Conservation (phyloP, 2,329 filamentous ascomycete species). For the Pyrenophora graminea region DNA sequence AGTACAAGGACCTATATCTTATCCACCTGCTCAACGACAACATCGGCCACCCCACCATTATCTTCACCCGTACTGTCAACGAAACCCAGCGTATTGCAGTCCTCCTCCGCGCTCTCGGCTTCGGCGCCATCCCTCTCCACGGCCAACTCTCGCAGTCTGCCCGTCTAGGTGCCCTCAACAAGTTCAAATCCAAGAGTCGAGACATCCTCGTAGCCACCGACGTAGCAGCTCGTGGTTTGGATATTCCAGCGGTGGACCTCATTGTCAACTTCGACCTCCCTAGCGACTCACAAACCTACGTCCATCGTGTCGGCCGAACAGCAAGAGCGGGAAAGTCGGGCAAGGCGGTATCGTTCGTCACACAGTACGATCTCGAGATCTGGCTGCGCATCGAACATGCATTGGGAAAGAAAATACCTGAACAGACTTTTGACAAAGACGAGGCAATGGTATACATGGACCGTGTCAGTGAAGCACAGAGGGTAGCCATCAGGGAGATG, state of each 20-base stretch:
- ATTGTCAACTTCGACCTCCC: conserved; percentile 87
- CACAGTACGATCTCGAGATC: conserved; percentile 84
- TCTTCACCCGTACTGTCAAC: conserved; percentile 91
- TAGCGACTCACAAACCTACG: conserved; percentile 84
- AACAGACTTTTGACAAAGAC: conserved; percentile 73
- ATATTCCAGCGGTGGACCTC: conserved; percentile 88
- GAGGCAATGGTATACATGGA: conserved; percentile 82
- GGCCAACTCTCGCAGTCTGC: conserved; percentile 88
- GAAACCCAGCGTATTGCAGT: conserved; percentile 87
- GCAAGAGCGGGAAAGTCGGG: conserved; percentile 85
- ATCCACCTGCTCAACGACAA: conserved; percentile 86
- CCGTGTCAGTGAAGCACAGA: conserved; percentile 81
- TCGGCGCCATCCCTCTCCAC: conserved; percentile 89
- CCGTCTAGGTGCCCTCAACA: conserved; percentile 84
- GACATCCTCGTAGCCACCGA: conserved; percentile 92
- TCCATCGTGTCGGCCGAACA: conserved; percentile 86
- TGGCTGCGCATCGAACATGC: conserved; percentile 82
- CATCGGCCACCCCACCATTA: conserved; percentile 80
- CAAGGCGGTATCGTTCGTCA: conserved; percentile 78
- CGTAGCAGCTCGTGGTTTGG: conserved; percentile 88
- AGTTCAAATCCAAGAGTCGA: conserved; percentile 80
- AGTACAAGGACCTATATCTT: conserved; percentile 87
- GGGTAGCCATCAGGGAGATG: conserved; percentile 78
- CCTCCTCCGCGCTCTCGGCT: conserved; percentile 80
- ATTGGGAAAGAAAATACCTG: conserved; percentile 73